A percentile compares a stretch with the other conserved stretches of the same genome.
These are phyloP conservation scores for Leptosphaerulina australis DNA, from an alignment of 2,329 filamentous ascomycete genomes.

Conservation along the genomic window DNA sequence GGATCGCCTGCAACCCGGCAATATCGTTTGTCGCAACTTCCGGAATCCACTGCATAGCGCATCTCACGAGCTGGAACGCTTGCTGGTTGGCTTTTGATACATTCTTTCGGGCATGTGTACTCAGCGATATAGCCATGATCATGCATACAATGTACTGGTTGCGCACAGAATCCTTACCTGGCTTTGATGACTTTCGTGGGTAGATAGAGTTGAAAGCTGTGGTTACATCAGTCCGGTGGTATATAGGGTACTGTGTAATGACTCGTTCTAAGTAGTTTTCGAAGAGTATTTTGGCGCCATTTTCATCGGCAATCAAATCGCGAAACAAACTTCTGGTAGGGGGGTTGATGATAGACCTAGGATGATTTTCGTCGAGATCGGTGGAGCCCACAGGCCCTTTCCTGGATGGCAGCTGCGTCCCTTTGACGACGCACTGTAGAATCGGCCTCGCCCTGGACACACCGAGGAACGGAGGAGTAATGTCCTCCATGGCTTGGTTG, in stretches of 20 bases:
- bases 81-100: conserved; percentile 42
- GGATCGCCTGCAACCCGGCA: conserved; percentile 42
- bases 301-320: conserved; percentile 38
- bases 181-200: conserved; percentile 29
- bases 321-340: conserved; percentile 33
- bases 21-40: conserved; percentile 47
- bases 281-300: conserved; percentile 41
- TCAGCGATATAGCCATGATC: conserved; percentile 47
- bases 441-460: conserved; percentile 42
- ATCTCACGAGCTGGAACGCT: conserved; percentile 42
- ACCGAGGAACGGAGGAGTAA: conserved; percentile 45
- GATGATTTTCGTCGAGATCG: conserved; percentile 46
- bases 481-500: conserved; percentile 45
- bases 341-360: conserved; percentile 46
- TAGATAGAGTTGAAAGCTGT: conserved; percentile 45
- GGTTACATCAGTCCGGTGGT: conserved; percentile 42
- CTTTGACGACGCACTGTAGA: conserved; percentile 44
- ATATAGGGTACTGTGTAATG: conserved; percentile 48
- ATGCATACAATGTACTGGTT: conserved; percentile 47
- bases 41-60: conserved; percentile 47
- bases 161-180: conserved; percentile 35
- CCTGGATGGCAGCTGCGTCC: conserved; percentile 44
- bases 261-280: conserved; percentile 43
- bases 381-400: conserved; percentile 44
- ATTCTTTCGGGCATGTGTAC: conserved; percentile 42